These are phyloP conservation scores for Penicillium manginii DNA, from an alignment of 495 filamentous ascomycete genomes.

Conservation along the genomic window DNA sequence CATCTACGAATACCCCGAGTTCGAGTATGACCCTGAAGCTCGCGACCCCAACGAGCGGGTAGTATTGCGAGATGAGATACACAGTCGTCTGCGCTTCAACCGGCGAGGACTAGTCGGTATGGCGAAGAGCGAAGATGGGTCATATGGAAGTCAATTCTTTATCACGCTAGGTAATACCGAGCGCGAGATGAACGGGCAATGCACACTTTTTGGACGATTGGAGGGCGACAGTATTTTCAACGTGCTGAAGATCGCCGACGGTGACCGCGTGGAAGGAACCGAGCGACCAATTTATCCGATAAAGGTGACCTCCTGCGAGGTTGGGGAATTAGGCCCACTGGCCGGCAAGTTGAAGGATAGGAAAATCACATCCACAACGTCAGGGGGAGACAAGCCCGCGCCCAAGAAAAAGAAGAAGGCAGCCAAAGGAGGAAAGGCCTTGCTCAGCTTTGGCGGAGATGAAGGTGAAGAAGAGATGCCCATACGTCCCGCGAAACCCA, in stretches of 20 bases:
- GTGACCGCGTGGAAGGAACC: conserved; percentile 75
- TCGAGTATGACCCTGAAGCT: conserved; percentile 69
- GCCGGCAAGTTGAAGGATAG: conserved; percentile 85
- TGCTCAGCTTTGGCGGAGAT: conserved; percentile 90
- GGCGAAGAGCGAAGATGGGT: conserved; percentile 75
- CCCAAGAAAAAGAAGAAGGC: conserved; percentile 79
- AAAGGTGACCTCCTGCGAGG: conserved; percentile 76
- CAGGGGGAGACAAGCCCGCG: conserved; percentile 40
- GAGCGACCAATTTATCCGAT: conserved; percentile 88
- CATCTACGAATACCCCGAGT: conserved; percentile 85
- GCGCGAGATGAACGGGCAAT: conserved; percentile 83
- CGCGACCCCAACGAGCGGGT: conserved; percentile 59
- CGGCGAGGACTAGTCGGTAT: conserved; percentile 86
- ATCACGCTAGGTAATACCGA: conserved; percentile 81
- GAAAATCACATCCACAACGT: conserved; percentile 42
- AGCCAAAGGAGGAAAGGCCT: conserved; percentile 70
- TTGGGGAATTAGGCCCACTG: conserved; percentile 78
- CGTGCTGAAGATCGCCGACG: conserved; percentile 87
- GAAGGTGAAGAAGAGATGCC: conserved; percentile 68
- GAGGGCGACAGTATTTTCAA: conserved; percentile 96
- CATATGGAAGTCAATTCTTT: conserved; percentile 96
- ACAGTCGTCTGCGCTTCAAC: conserved; percentile 90
- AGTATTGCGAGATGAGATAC: conserved; percentile 85
- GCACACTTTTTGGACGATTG: conserved; percentile 91
- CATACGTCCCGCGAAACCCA: conserved; percentile 75